Percentiles rank a stretch among this genome's conserved stretches.
Conservation (phyloP, 257 asterid species). For the Cordia subcordata region DNA sequence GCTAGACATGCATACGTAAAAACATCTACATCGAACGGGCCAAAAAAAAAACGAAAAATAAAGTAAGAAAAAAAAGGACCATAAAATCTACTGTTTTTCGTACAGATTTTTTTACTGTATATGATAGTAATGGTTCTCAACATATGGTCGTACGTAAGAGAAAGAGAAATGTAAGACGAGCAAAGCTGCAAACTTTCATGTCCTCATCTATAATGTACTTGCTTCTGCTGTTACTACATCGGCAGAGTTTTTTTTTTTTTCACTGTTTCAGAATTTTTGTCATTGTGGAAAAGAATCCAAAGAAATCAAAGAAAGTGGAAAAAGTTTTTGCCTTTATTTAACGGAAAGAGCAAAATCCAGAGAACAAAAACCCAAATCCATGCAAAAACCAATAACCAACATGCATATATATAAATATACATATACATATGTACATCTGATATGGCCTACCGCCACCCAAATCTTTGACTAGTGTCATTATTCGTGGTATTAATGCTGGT, state of each 20-base stretch:
- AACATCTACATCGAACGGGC: neutral
- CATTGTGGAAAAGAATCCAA: conserved; percentile 32
- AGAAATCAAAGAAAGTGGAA: conserved; percentile 12
- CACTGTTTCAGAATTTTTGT: conserved; percentile 56
- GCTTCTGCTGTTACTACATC: conserved; percentile 15
- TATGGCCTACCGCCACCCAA: neutral
- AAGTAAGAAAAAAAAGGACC: neutral
- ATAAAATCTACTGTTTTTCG: neutral
- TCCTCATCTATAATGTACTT: conserved; percentile 18
- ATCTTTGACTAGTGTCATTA: no score
- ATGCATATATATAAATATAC: no score
- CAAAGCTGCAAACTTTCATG: conserved; percentile 64
- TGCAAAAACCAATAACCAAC: conserved; percentile 14
- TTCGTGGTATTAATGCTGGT: no score
- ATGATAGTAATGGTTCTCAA: neutral
- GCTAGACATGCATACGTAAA: neutral
- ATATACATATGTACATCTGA: no score
- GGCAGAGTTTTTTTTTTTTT: conserved; percentile 32
- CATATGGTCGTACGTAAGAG: neutral
- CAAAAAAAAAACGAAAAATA: neutral
- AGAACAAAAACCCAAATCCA: conserved; percentile 11
- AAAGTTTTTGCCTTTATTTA: conserved; percentile 12
- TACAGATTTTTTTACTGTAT: neutral
- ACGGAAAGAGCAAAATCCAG: conserved; percentile 9
- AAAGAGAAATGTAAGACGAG: conserved; percentile 15